Percentiles rank a stretch among this genome's conserved stretches.
These are phyloP conservation scores for Flaveria ramosissima DNA, from an alignment of 129 eudicot genomes.

Conservation along the genomic window DNA sequence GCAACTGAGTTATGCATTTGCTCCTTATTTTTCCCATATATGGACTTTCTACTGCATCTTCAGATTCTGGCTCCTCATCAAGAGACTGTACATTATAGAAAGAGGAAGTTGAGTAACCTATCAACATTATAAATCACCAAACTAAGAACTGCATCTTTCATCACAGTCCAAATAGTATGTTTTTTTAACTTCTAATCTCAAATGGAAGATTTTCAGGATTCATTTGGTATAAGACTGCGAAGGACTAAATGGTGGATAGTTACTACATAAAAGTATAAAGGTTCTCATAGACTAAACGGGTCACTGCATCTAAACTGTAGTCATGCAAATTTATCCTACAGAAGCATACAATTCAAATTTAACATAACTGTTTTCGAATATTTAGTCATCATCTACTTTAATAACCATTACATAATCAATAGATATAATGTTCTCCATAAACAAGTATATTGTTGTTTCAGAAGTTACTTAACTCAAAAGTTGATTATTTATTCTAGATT, in stretches of 20 bases:
- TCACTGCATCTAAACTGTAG: neutral
- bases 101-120: neutral
- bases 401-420: conserved; percentile 3
- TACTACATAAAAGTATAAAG: neutral
- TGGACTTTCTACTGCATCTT: conserved; percentile 64
- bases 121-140: neutral
- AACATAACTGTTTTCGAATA: neutral
- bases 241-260: conserved; percentile 8
- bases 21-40: conserved; percentile 38
- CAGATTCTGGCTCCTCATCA: conserved; percentile 48
- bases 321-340: neutral
- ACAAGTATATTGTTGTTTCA: neutral
- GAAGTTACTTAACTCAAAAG: neutral
- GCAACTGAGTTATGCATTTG: conserved; percentile 45
- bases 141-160: neutral
- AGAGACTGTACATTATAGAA: conserved; percentile 44
- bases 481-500: neutral
- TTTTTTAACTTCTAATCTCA: neutral
- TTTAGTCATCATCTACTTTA: neutral
- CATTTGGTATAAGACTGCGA: neutral
- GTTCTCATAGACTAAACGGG: neutral
- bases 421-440: neutral
- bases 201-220: neutral
- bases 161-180: neutral
- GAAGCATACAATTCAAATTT: neutral